phyloP scores from a whole-genome alignment of 2,329 filamentous ascomycete genomes.

The Penicillium sp. region DNA sequence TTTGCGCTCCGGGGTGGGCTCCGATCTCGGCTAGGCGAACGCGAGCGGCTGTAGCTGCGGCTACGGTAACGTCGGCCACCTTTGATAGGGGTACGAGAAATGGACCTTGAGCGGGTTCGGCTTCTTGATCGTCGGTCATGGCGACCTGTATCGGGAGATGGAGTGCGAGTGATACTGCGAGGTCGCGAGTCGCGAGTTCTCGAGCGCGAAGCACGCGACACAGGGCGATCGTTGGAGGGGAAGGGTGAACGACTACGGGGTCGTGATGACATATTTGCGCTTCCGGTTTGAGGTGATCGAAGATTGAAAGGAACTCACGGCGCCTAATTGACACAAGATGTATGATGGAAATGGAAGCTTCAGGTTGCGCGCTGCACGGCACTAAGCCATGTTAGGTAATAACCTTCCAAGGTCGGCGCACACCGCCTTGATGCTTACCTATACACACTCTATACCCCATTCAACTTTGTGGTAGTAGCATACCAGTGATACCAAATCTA shows the following conservation, averaged over 20 bases:
- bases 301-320: neutral
- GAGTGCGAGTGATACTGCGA: slow-evolving; percentile 29
- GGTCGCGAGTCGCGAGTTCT: slow-evolving; percentile 35
- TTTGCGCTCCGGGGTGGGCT: slow-evolving; percentile 37
- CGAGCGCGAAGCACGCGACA: slow-evolving; percentile 32
- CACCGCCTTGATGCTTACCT: too few species aligned
- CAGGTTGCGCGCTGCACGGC: neutral
- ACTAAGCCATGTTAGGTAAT: neutral
- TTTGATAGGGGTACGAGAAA: slow-evolving; percentile 40
- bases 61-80: slow-evolving; percentile 41
- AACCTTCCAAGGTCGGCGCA: neutral
- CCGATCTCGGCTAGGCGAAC: slow-evolving; percentile 26
- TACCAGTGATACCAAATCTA: too few species aligned
- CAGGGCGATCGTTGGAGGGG: slow-evolving; percentile 23
- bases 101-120: slow-evolving; percentile 24
- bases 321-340: neutral
- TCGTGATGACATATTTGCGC: slow-evolving; percentile 23
- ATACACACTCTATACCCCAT: neutral
- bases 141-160: slow-evolving; percentile 15
- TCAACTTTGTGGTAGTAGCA: too few species aligned
- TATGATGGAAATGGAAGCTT: neutral
- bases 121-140: slow-evolving; percentile 30
- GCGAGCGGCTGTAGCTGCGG: slow-evolving; percentile 25
- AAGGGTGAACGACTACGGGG: slow-evolving; percentile 32
- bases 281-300: neutral